phyloP scores from a whole-genome alignment of 139 green algal genomes.

The Auxenochlorella pyrenoidosa region DNA sequence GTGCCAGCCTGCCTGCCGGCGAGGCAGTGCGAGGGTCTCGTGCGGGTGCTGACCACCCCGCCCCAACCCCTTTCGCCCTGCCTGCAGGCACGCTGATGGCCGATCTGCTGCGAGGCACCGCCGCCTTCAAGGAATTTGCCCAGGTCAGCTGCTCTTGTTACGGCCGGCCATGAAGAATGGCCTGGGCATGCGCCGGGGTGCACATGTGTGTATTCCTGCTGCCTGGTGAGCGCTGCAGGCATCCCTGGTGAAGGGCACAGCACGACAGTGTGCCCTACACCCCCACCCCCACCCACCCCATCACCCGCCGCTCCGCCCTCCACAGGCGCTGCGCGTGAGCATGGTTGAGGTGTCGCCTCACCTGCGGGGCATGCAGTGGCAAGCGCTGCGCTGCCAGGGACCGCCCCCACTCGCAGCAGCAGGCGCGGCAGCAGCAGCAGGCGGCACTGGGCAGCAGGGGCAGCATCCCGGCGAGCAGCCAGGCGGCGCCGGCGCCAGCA shows the following conservation, averaged over 20 bases:
- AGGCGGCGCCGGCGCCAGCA: neutral
- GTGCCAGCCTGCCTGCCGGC: no score
- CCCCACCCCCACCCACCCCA: no score
- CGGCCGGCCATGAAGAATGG: neutral
- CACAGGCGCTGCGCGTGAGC: slow-evolving; percentile 64
- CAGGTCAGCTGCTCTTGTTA: neutral
- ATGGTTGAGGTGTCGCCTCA: slow-evolving; percentile 87
- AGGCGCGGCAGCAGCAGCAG: neutral
- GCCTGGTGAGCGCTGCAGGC: neutral
- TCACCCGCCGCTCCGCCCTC: no score
- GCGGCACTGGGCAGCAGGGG: neutral
- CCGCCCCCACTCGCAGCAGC: neutral
- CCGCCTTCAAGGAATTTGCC: slow-evolving; percentile 53
- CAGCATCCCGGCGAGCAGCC: neutral
- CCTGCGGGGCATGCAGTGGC: slow-evolving; percentile 42
- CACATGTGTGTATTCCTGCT: neutral
- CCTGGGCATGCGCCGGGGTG: neutral
- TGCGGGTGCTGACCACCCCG: no score
- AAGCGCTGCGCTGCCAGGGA: slow-evolving; percentile 24
- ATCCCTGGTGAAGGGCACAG: neutral
- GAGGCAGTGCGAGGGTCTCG: no score
- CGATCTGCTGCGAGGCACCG: slow-evolving; percentile 88
- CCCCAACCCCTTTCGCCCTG: neutral
- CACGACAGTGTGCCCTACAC: neutral
- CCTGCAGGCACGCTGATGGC: slow-evolving; percentile 90